Percentiles rank a stretch among this genome's conserved stretches.
Conservation (phyloP, 2,329 filamentous ascomycete genomes). For the Botrytis cinerea region DNA sequence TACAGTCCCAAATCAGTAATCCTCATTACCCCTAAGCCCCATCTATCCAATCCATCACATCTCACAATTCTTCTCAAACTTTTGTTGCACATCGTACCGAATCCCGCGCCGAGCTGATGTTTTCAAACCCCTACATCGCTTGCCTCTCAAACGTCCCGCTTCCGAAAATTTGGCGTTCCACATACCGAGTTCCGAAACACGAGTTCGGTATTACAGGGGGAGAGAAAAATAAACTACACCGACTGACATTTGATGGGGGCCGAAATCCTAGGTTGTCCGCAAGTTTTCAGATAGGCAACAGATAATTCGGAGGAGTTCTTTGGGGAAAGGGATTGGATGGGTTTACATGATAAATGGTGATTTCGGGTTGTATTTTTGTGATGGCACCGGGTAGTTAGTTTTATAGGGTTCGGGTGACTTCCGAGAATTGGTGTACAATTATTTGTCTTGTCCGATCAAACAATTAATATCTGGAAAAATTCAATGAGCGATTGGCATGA, state of each 20-base stretch:
- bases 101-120: constrained; percentile 6
- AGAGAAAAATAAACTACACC: background rate
- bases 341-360: background rate
- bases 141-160: no score
- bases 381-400: background rate
- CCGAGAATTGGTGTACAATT: background rate
- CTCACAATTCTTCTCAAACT: background rate
- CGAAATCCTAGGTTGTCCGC: background rate
- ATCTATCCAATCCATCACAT: background rate
- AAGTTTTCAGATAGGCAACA: background rate
- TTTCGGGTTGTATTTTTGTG: background rate
- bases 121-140: background rate
- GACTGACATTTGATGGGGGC: background rate
- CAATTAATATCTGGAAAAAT: background rate
- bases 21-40: background rate
- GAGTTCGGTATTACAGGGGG: background rate
- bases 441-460: background rate
- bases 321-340: background rate
- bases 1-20: background rate
- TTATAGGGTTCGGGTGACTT: background rate
- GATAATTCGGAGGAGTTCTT: background rate
- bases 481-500: background rate
- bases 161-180: background rate
- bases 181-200: background rate
- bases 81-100: constrained; percentile 20